Evolutionary conservation across 768 basidiomycete species (phyloP).

Genomic region (Pleurotus ostreatus): DNA sequence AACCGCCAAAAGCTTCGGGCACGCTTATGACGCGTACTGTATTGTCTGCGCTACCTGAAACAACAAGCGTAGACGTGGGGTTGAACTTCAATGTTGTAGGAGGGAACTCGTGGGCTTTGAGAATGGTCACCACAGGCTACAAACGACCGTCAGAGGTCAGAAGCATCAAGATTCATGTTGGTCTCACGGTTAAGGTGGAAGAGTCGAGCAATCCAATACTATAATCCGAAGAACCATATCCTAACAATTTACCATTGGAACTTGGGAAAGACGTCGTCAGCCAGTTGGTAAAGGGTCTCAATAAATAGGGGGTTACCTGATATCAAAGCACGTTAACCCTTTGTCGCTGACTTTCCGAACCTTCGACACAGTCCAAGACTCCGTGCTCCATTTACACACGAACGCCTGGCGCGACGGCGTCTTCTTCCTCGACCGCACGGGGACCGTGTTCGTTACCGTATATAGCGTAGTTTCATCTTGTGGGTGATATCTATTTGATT

Average conservation of each 20-base stretch:
- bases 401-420: conserved; percentile 55
- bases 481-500: conserved; percentile 50
- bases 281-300: neutral
- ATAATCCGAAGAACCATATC: conserved; percentile 84
- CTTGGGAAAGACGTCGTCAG: conserved; percentile 34
- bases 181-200: conserved; percentile 65
- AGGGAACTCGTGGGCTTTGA: conserved; percentile 94
- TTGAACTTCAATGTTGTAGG: conserved; percentile 89
- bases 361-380: conserved; percentile 63
- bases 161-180: neutral
- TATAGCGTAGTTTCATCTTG: conserved; percentile 50
- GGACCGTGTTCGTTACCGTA: conserved; percentile 66
- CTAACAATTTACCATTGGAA: conserved; percentile 75
- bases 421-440: conserved; percentile 57
- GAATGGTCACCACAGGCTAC: conserved; percentile 84
- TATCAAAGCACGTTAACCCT: conserved; percentile 82
- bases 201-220: conserved; percentile 84
- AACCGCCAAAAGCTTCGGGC: conserved; percentile 48
- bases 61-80: conserved; percentile 70
- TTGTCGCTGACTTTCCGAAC: conserved; percentile 72
- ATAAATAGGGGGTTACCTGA: conserved; percentile 54
- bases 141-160: conserved; percentile 6
- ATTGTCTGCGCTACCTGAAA: conserved; percentile 91
- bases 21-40: conserved; percentile 77
- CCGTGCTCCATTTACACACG: conserved; percentile 69